These are phyloP conservation scores for Sporothrix schenckii DNA, from an alignment of 2,329 filamentous ascomycete genomes.

Conservation along the genomic window DNA sequence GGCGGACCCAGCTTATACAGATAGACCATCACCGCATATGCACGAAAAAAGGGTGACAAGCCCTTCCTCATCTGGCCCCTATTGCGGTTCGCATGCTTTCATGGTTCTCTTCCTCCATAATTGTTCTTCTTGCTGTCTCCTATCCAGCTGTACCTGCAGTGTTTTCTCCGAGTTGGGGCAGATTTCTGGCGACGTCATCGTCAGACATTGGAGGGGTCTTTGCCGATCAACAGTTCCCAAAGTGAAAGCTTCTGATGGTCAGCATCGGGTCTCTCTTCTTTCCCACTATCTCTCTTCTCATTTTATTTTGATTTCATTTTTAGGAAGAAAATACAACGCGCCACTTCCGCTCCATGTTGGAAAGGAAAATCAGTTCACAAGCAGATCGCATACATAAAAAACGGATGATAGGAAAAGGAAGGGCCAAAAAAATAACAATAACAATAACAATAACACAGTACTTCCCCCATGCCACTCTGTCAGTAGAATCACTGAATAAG, in stretches of 20 bases:
- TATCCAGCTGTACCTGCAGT: neutral
- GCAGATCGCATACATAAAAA: neutral
- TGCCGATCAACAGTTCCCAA: neutral
- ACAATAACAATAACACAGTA: too few relatives aligned
- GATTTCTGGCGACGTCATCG: neutral
- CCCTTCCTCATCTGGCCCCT: neutral
- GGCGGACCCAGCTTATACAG: conserved; percentile 10
- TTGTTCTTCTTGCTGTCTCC: conserved; percentile 6
- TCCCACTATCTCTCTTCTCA: too few relatives aligned
- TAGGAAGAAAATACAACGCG: neutral
- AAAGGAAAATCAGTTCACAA: conserved; percentile 11
- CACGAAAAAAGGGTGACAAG: neutral
- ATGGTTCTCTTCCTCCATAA: neutral
- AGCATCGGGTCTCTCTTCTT: neutral
- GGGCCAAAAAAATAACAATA: neutral
- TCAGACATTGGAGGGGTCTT: neutral
- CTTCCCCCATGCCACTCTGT: neutral
- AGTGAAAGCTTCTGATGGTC: neutral
- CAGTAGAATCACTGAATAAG: neutral
- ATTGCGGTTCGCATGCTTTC: conserved; percentile 10
- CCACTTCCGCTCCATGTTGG: neutral
- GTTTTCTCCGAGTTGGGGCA: neutral
- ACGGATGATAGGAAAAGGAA: neutral
- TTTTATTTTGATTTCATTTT: neutral
- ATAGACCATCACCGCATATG: conserved; percentile 22